Evolutionary conservation across 176 grass and related monocot species (phyloP), one percentile per base, ranked within the genome.

Genomic region (Echinochloa phyllopogon): DNA sequence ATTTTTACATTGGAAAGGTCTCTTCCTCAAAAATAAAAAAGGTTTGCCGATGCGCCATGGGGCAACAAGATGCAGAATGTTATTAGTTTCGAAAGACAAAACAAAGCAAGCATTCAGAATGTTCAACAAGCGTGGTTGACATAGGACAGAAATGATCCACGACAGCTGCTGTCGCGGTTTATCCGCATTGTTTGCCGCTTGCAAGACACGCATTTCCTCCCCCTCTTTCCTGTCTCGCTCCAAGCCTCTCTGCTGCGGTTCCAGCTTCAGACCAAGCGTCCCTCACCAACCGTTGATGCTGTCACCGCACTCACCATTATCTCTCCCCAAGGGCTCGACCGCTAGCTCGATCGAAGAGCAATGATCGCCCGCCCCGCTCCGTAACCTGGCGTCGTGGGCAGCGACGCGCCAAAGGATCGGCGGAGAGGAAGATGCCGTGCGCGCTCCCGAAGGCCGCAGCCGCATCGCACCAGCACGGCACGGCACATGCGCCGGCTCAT

Each of bases 401-500:
- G 14, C 49, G 72, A 13, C 48, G 50, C 72, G 29, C 29, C 72
- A 7, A 5, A 1, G 1, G 48, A 50, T 2, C 3, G 15, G 50
- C 4, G 18, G 51, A 33, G 56, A 23, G 20, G 40, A 20, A 78
- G 60, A 6, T 79, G 76, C 58, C 69, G 43, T 78, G 58, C 23
- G 42, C n/a, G 69, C 33, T 49, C 38, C 4, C 43, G 45, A 20
- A 10, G 37, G 18, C 18, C 75, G 56, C 74, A 23, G 38, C 57
- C 7, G 27, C 74, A 60, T 15, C 29, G 29, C 29, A 33, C 29
- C 57, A 44, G 42, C 75, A 20, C 72, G 27, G 72, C 47, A 56
- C 52, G 37, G 52, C 53, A 79, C 60, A 65, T 79, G 76, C 58
- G 5, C 25, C 58, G 23, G 21, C 21, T 60, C 75, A 37, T 65